Percentiles rank a stretch among this genome's conserved stretches.
Evolutionary conservation across 345 rosid species (phyloP).

Genomic region (Brassica cretica): DNA sequence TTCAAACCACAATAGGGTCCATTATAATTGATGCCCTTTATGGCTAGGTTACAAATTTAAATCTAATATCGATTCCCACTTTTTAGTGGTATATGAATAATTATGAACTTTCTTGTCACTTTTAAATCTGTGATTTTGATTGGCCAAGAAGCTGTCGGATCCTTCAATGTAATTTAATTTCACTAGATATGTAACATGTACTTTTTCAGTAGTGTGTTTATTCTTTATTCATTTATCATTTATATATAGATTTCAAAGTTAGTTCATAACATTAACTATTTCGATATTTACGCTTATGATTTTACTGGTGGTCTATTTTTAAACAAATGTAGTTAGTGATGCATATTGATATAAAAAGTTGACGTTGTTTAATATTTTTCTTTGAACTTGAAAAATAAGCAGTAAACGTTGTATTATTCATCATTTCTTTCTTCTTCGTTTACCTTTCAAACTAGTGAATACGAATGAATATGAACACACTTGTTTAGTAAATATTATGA

Average conservation of each 20-base stretch:
- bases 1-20: conserved; percentile 28
- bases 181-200: conserved; percentile 9
- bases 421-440: not conserved
- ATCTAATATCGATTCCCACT: conserved; percentile 14
- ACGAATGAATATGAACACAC: not conserved
- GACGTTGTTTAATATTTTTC: not conserved
- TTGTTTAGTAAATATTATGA: not conserved
- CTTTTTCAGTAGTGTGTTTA: not conserved
- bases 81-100: conserved; percentile 11
- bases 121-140: conserved; percentile 29
- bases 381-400: not conserved
- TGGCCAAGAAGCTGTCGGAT: conserved; percentile 30
- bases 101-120: conserved; percentile 29
- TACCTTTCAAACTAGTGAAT: not conserved
- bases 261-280: not conserved
- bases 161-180: conserved; percentile 12
- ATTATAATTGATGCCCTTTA: conserved; percentile 23
- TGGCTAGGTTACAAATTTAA: conserved; percentile 34
- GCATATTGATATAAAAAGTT: not conserved
- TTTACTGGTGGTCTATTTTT: conserved; percentile 3
- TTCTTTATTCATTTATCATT: not conserved
- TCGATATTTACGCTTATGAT: conserved; percentile 1
- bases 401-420: not conserved
- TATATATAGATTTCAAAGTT: not conserved
- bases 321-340: not conserved